Conservation (phyloP, 73 alveolate genomes). For the Symbiodinium natans region DNA sequence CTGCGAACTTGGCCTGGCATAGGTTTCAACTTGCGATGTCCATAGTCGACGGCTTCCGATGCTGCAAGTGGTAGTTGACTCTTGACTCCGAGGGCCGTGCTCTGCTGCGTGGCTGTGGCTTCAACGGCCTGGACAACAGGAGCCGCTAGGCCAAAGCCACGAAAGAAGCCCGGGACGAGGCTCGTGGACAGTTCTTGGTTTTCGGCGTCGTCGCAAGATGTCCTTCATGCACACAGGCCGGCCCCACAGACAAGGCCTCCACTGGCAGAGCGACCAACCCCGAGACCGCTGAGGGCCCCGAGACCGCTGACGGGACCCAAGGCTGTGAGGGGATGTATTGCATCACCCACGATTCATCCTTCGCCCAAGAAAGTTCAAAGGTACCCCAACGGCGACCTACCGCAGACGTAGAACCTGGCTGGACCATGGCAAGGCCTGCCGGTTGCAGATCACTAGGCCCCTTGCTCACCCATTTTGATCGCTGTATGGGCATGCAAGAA, state of each 20-base stretch:
- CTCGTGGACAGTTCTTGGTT: too few species aligned
- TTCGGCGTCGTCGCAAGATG: too few species aligned
- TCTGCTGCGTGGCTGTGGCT: not conserved
- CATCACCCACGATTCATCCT: not conserved
- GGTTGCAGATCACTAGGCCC: too few species aligned
- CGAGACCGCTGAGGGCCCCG: not conserved
- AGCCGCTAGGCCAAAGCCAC: not conserved
- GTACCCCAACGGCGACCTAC: not conserved
- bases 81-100: too few species aligned
- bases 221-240: too few species aligned
- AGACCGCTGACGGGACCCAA: not conserved
- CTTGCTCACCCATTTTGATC: not conserved
- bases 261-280: not conserved
- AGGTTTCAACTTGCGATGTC: too few species aligned
- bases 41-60: too few species aligned
- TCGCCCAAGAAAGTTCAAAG: not conserved
- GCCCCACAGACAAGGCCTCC: not conserved
- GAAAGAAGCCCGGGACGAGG: not conserved
- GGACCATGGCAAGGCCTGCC: not conserved
- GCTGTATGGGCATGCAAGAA: not conserved
- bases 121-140: conserved; percentile 4
- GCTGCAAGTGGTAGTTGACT: too few species aligned
- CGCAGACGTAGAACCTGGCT: not conserved
- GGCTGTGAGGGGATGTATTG: not conserved
- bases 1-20: too few species aligned